A percentile compares a stretch with the other conserved stretches of the same genome.
Evolutionary conservation across 495 filamentous ascomycete species (phyloP).

Genomic region (Daldinia caldariorum): DNA sequence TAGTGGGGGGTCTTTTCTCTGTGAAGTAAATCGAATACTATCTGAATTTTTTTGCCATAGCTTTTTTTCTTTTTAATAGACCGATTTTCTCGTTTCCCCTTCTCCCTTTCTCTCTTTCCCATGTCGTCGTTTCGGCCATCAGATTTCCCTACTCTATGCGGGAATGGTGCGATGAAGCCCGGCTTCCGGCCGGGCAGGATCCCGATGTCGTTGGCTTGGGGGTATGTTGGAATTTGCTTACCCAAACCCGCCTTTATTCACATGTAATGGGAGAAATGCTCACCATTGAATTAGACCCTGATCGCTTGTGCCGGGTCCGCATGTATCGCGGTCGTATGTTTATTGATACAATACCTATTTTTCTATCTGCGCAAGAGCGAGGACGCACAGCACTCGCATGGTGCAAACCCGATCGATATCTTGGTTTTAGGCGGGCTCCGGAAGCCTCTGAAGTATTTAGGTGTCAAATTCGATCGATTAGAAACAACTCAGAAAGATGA

Average conservation of each 20-base stretch:
- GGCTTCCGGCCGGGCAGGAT: conserved; percentile 41
- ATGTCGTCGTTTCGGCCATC: conserved; percentile 41
- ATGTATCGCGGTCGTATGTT: conserved; percentile 36
- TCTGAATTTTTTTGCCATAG: conserved; percentile 11
- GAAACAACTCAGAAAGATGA: conserved; percentile 11
- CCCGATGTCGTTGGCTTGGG: conserved; percentile 41
- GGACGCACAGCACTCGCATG: conserved; percentile 25
- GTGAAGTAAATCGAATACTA: conserved; percentile 21
- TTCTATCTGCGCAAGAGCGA: conserved; percentile 32
- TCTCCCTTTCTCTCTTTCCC: conserved; percentile 20
- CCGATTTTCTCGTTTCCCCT: conserved; percentile 12
- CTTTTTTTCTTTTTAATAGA: conserved; percentile 25
- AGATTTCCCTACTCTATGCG: conserved; percentile 40
- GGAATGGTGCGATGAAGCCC: conserved; percentile 42
- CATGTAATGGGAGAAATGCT: conserved; percentile 16
- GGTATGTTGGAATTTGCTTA: conserved; percentile 28
- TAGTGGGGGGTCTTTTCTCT: conserved; percentile 28
- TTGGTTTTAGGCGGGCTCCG: conserved; percentile 34
- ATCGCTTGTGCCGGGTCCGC: conserved; percentile 43
- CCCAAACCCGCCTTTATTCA: neutral
- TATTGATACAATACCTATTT: conserved; percentile 39
- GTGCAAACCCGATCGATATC: conserved; percentile 38
- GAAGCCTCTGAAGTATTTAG: conserved; percentile 38
- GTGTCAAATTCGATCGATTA: conserved; percentile 20
- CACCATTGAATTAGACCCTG: conserved; percentile 31